phyloP scores from a whole-genome alignment of 805 yeast species.

The Clavispora vitiphila region DNA sequence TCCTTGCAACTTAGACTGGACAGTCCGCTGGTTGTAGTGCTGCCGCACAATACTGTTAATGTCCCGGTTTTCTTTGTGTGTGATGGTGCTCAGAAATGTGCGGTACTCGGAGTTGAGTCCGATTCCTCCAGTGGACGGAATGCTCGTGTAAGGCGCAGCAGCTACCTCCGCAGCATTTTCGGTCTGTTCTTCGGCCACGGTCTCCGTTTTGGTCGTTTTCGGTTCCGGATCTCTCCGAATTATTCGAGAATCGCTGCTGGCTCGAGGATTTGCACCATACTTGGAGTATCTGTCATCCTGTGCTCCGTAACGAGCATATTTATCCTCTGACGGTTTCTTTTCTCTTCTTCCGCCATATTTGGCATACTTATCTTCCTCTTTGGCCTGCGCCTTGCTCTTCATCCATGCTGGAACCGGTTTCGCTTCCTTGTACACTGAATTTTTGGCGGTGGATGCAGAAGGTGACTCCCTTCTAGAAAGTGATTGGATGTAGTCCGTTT shows the following conservation, averaged over 20 bases:
- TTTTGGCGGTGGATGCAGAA: background rate
- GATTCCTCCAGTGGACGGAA: constrained; percentile 13
- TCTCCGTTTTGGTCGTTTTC: background rate
- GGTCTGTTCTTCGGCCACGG: background rate
- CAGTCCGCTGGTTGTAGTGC: constrained; percentile 84
- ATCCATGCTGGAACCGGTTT: constrained; percentile 37
- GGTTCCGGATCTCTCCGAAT: constrained; percentile 11
- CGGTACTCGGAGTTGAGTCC: constrained; percentile 23
- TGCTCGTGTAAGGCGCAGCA: constrained; percentile 13
- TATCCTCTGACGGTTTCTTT: constrained; percentile 3
- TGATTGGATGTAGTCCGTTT: constrained; percentile 10
- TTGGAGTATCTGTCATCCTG: constrained; percentile 12
- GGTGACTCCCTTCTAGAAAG: constrained; percentile 10
- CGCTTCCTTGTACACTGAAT: constrained; percentile 26
- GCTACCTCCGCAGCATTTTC: constrained; percentile 5
- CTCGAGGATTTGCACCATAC: constrained; percentile 12
- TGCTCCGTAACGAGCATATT: constrained; percentile 10
- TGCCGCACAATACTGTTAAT: constrained; percentile 68
- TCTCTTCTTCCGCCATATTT: constrained; percentile 28
- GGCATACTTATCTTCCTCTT: constrained; percentile 30
- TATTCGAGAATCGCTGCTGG: constrained; percentile 9
- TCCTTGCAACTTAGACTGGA: constrained; percentile 53
- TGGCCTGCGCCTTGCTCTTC: constrained; percentile 20
- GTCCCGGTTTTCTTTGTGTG: constrained; percentile 31
- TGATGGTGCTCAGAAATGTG: constrained; percentile 35